Base-by-base conservation (phyloP, 441 rosid species). In the Cnidoscolus chayamansa region DNA sequence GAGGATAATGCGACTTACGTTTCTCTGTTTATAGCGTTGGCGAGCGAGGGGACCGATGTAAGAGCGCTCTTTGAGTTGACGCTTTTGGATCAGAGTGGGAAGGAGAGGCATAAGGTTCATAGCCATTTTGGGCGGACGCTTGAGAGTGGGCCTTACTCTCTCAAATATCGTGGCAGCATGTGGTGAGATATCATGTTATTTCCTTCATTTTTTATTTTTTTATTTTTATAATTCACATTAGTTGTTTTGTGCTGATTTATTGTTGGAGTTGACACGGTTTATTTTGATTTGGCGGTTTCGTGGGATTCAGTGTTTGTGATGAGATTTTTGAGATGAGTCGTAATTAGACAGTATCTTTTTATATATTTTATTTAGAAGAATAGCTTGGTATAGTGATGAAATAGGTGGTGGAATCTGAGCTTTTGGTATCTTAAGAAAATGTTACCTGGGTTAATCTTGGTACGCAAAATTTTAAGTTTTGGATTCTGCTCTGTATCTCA, bases 51-150 rank as follows among this genome's bases (percentile, higher is more conserved):
- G 6, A 83, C 95, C 0, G 97, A 94, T 71, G 97, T 92, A 0
- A 84, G 95, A 72, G 98, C 97, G 53, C 84, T 92, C 13, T 94
- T 94, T 47, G 97, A 94, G 87, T 76, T 94, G 81, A 89, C 97
- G 68, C 93, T 94, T 56, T 74, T 92, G 74, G 98, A 94, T 78
- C 98, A 92, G 90, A 94, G 98, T 75, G 97, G 97, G 32, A 89
- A 86, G 76, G 92, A 76, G 58, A 81, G 78, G 67, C 92, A 94
- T 71, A 94, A 94, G 83, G 89, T 94, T 74, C 98, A 94, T 77
- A 89, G 84, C 77, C 98, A 94, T 87, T 94, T 94, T 10, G 97
- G 95, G 15, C 84, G 98, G 80, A 72, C 82, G 72, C 96, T 86
- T 43, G 97, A 92, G 82, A 84, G 89, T 63, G 97, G 98, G 1